These are phyloP conservation scores for Jacaranda copaia DNA, from an alignment of 257 asterid genomes.

Conservation along the genomic window DNA sequence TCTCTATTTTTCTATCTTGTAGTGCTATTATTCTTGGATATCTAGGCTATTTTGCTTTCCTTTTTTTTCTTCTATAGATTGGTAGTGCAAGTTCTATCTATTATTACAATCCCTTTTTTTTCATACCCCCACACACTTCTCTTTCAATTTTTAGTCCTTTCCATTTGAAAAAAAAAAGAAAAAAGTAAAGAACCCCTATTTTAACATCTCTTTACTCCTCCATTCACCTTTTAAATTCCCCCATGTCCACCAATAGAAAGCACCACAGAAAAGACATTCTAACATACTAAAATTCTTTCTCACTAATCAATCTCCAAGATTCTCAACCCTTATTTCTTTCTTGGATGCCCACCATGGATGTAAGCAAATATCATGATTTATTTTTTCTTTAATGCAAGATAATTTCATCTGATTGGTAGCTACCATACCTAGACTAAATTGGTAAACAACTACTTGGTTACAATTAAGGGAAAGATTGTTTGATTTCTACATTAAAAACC, in stretches of 20 bases:
- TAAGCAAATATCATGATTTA: constrained; percentile 26
- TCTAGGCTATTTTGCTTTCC: constrained; percentile 39
- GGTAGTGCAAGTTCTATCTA: too few species aligned
- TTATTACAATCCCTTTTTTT: constrained; percentile 4
- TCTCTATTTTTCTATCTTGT: constrained; percentile 42
- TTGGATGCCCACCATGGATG: constrained; percentile 45
- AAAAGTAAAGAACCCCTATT: constrained; percentile 32
- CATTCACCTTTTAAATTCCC: constrained; percentile 38
- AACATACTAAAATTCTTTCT: constrained; percentile 18
- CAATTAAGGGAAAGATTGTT: too few species aligned
- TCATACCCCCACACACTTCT: too few species aligned
- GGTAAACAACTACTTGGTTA: too few species aligned
- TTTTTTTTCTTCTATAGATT: constrained; percentile 37
- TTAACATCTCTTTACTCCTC: constrained; percentile 15
- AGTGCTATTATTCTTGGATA: constrained; percentile 46
- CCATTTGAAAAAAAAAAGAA: constrained; percentile 14
- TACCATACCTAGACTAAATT: too few species aligned
- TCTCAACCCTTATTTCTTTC: too few species aligned
- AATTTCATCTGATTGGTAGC: not conserved
- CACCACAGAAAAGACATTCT: constrained; percentile 23
- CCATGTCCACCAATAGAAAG: constrained; percentile 28
- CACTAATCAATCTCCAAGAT: constrained; percentile 38
- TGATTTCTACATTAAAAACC: too few species aligned
- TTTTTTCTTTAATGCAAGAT: not conserved
- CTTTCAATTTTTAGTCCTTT: not conserved